Percentiles rank a stretch among this genome's conserved stretches.
Conservation (phyloP, 768 basidiomycete genomes). For the Phanerodontia chrysosporium region DNA sequence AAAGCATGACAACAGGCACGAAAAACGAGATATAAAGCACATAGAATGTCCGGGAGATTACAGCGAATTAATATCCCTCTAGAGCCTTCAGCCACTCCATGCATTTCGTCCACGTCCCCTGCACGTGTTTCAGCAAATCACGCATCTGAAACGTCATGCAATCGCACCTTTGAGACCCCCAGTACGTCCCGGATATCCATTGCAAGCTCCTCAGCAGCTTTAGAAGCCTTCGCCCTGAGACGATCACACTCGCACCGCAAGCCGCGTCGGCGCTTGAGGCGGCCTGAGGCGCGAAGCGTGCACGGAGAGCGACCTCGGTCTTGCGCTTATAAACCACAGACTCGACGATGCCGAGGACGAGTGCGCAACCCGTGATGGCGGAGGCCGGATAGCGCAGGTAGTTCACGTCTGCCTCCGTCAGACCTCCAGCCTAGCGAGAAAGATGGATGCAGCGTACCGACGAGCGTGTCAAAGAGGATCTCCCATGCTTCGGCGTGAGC, state of each 20-base stretch:
- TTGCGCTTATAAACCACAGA: conserved; percentile 32
- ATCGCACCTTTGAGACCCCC: conserved; percentile 11
- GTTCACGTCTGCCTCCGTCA: conserved; percentile 42
- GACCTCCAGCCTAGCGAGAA: background rate
- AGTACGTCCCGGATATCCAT: conserved; percentile 20
- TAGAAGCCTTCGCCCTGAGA: conserved; percentile 14
- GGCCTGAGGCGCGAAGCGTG: background rate
- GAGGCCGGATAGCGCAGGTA: conserved; percentile 49
- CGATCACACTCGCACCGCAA: conserved; percentile 11
- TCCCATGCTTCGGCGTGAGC: conserved; percentile 48
- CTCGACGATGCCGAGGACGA: conserved; percentile 41
- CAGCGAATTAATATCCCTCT: background rate
- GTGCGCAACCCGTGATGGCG: conserved; percentile 47
- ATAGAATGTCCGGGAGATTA: no score
- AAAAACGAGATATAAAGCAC: background rate
- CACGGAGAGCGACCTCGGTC: conserved; percentile 17
- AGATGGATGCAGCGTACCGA: conserved; percentile 29
- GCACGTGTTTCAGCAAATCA: background rate
- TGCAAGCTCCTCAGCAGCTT: conserved; percentile 7
- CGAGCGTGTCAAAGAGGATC: conserved; percentile 39
- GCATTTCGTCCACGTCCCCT: background rate
- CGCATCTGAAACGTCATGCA: no score
- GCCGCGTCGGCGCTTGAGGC: background rate
- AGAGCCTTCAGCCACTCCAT: conserved; percentile 1
- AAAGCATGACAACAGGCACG: no score